phyloP scores from a whole-genome alignment of 2,329 filamentous ascomycete genomes.

The Colletotrichum navitas region DNA sequence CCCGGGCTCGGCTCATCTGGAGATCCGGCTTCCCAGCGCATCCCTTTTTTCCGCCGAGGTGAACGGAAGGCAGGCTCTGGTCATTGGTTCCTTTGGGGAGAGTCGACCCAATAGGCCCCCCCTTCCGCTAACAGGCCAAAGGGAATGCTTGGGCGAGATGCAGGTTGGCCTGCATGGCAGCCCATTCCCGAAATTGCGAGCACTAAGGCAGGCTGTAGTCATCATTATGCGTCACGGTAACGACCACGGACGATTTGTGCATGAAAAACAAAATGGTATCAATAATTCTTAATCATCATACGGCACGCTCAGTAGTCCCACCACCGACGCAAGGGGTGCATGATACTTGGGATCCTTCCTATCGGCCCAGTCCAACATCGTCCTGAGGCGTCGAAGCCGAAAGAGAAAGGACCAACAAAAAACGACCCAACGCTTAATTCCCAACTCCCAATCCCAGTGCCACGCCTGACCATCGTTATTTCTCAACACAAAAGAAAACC shows the following conservation, averaged over 20 bases:
- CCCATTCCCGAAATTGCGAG: not conserved
- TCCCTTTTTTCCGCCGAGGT: not conserved
- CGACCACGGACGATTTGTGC: not conserved
- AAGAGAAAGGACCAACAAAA: not conserved
- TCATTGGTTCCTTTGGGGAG: not conserved
- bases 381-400: not conserved
- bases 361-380: conserved; percentile 28
- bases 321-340: conserved; percentile 39
- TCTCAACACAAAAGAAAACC: not conserved
- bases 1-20: not conserved
- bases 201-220: not conserved
- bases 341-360: conserved; percentile 38
- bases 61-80: not conserved
- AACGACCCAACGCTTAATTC: conserved; percentile 29
- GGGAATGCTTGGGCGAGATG: not conserved
- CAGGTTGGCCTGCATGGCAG: not conserved
- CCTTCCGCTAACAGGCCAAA: not conserved
- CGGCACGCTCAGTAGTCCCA: conserved; percentile 22
- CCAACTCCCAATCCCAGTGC: conserved; percentile 21
- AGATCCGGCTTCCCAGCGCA: not conserved
- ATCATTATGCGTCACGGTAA: not conserved
- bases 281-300: conserved; percentile 35
- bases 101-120: not conserved
- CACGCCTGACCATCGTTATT: conserved; percentile 13
- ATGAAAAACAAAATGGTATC: conserved; percentile 14